Conservation (phyloP, 176 grass and related monocot species). For the Cenchrus purpureus region DNA sequence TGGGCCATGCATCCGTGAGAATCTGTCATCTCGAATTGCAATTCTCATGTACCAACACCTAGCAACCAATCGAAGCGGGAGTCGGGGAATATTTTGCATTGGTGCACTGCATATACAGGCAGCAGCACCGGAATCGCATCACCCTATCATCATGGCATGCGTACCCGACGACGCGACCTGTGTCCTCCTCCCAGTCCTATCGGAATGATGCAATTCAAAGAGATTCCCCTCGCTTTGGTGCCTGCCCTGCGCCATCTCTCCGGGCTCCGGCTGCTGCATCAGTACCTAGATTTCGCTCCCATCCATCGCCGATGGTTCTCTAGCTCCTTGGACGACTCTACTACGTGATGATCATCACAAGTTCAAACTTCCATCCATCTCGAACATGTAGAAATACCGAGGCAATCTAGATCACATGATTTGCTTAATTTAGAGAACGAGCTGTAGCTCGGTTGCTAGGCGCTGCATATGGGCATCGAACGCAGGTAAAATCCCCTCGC, state of each 20-base stretch:
- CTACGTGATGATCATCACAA: not conserved
- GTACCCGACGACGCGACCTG: constrained; percentile 16
- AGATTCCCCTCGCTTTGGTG: constrained; percentile 24
- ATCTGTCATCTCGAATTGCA: not conserved
- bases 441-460: too few species aligned
- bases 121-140: not conserved
- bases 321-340: not conserved
- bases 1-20: too few species aligned
- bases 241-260: too few species aligned
- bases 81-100: not conserved
- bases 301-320: not conserved
- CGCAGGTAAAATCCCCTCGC: too few species aligned
- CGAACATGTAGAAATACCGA: not conserved
- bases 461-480: too few species aligned
- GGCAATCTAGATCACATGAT: not conserved
- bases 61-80: too few species aligned
- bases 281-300: not conserved
- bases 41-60: too few species aligned
- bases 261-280: not conserved
- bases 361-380: not conserved
- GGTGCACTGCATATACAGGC: not conserved
- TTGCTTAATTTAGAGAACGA: not conserved
- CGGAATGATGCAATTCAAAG: constrained; percentile 22
- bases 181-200: not conserved
- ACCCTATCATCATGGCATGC: not conserved